Evolutionary conservation across 1,139 yeast genomes (phyloP).

Genomic region (Eremothecium sinecaudum): DNA sequence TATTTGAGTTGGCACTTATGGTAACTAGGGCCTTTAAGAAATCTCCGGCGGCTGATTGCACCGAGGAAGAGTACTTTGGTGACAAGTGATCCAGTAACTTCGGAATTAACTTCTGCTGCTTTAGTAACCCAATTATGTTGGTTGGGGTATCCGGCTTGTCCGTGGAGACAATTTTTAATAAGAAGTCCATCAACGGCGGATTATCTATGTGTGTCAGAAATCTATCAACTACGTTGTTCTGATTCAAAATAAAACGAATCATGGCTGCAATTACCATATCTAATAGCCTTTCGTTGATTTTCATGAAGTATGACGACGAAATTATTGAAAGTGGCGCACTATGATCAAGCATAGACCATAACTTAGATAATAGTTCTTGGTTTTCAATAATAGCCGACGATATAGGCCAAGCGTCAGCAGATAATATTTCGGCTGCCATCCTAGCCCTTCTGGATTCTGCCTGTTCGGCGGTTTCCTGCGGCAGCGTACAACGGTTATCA

Average conservation of each 20-base stretch:
- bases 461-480: constrained; percentile 42
- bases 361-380: constrained; percentile 49
- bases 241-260: constrained; percentile 49
- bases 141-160: constrained; percentile 59
- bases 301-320: constrained; percentile 82
- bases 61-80: constrained; percentile 45
- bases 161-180: constrained; percentile 51
- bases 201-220: constrained; percentile 48
- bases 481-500: constrained; percentile 27
- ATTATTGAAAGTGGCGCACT: constrained; percentile 59
- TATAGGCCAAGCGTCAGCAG: constrained; percentile 91
- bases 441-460: constrained; percentile 63
- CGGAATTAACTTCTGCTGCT: constrained; percentile 43
- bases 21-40: constrained; percentile 88
- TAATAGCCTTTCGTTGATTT: constrained; percentile 82
- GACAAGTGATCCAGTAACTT: constrained; percentile 44
- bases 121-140: constrained; percentile 47
- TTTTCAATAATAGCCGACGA: constrained; percentile 87
- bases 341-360: constrained; percentile 73
- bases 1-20: constrained; percentile 81
- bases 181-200: constrained; percentile 68
- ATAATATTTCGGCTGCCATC: constrained; percentile 80
- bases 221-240: constrained; percentile 43
- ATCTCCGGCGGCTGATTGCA: constrained; percentile 92
- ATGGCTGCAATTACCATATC: constrained; percentile 87